These are phyloP conservation scores for Kernera saxatilis DNA, from an alignment of 345 rosid species.

Conservation along the genomic window DNA sequence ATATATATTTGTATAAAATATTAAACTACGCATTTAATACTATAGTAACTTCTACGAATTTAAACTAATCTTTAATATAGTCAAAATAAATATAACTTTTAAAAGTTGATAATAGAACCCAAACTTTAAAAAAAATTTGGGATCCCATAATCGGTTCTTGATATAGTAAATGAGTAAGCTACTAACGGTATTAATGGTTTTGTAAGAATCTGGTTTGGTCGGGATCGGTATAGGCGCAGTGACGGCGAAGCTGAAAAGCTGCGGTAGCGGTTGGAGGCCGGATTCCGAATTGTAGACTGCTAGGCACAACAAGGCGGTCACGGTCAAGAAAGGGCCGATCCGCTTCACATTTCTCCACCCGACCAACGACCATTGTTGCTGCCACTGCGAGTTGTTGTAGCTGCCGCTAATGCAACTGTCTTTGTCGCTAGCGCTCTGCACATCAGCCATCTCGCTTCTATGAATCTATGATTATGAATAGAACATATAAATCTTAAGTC, in stretches of 20 bases:
- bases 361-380: not conserved
- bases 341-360: not conserved
- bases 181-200: not conserved
- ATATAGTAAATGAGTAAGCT: not conserved
- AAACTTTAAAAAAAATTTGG: too few species aligned
- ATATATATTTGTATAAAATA: too few species aligned
- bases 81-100: too few species aligned
- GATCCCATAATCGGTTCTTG: too few species aligned
- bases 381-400: not conserved
- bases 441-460: too few species aligned
- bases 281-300: not conserved
- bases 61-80: too few species aligned
- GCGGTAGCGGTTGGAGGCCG: not conserved
- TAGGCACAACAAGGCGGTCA: not conserved
- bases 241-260: not conserved
- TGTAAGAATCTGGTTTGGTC: not conserved
- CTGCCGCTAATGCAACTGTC: too few species aligned
- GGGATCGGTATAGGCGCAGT: not conserved
- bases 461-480: too few species aligned
- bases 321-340: not conserved
- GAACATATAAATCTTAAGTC: too few species aligned
- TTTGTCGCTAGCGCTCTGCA: not conserved
- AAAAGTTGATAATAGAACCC: too few species aligned
- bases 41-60: too few species aligned
- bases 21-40: too few species aligned